Evolutionary conservation across 176 grass and related monocot genomes (phyloP), one percentile per base, ranked within the genome.

Genomic region (Neostapfia colusana): DNA sequence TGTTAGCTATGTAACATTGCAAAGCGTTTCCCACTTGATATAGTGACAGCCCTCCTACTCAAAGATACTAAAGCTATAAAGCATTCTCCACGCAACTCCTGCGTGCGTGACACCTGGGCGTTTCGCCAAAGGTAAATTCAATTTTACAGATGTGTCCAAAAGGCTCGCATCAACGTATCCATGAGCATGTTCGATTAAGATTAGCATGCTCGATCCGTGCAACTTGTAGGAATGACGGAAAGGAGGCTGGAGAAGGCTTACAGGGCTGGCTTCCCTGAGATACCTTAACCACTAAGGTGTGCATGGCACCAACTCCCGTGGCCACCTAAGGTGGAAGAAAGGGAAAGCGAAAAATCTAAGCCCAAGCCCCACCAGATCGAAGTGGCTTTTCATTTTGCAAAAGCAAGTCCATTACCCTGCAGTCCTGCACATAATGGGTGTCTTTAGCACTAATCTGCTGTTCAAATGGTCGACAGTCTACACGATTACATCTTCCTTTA

Each of bases 281-380:
- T 88, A 76, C 76, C 81, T 81, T 84, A 88, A 80, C 81, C 81
- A 65, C 56, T 81, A 88, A 84, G 86, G 71, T 70, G 57, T 60
- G 37, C 75, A 46, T 72, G 69, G 69, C 25, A 84, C 76, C 38
- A 82, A 42, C 67, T 65, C 59, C 37, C 59, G 59, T 57, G 38
- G 66, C 68, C 39, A 61, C 66, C 49, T 18, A 51, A 17, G 68
- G 63, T 7, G 39, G 41, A 51, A 28, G 40, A 10, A 39, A 46
- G n/a, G 68, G 26, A 79, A 83, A 60, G 40, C 13, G 2, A 53
- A 10, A 77, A 53, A 31, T 70, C 64, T 48, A 80, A 80, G 40
- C 55, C 7, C 56, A 51, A 50, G 24, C 28, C 39, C 77, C 71
- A 81, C 86, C 44, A 49, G 41, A 77, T 59, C 51, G 57, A 84